Evolutionary conservation across 208 protist species (phyloP).

Genomic region (Strigomonas culicis): DNA sequence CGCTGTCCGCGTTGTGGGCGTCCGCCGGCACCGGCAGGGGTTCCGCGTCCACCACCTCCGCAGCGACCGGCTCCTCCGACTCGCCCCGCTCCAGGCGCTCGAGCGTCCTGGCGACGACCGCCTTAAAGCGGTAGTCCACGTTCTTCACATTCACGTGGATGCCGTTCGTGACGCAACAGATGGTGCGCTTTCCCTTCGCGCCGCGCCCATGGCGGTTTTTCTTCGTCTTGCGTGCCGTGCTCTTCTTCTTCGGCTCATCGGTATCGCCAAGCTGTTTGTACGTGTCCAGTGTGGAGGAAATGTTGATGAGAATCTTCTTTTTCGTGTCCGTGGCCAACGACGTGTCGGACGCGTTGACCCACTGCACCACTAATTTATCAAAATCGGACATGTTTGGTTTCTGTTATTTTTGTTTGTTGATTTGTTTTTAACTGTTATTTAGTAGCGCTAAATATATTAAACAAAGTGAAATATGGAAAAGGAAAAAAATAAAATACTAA

Average conservation of each 20-base stretch:
- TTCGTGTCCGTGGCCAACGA: slow-evolving; percentile 26
- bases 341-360: slow-evolving; percentile 32
- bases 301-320: slow-evolving; percentile 37
- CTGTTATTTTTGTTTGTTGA: neutral
- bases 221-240: slow-evolving; percentile 13
- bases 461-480: neutral
- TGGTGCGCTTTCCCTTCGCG: slow-evolving; percentile 11
- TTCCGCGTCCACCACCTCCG: neutral
- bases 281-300: slow-evolving; percentile 35
- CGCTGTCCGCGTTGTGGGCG: neutral
- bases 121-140: slow-evolving; percentile 48
- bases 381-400: slow-evolving; percentile 54
- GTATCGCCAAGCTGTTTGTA: slow-evolving; percentile 41
- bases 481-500: neutral
- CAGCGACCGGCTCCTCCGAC: neutral
- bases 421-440: neutral
- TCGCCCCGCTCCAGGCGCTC: slow-evolving; percentile 4
- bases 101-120: slow-evolving; percentile 29
- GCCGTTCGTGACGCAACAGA: neutral
- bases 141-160: slow-evolving; percentile 6
- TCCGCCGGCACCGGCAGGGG: neutral
- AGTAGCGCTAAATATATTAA: neutral
- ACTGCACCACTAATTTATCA: slow-evolving; percentile 57
- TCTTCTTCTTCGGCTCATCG: neutral
- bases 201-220: slow-evolving; percentile 15